These are phyloP conservation scores for Pelagophyceae sp. DNA, from an alignment of 352 stramenopile species.

Conservation along the genomic window DNA sequence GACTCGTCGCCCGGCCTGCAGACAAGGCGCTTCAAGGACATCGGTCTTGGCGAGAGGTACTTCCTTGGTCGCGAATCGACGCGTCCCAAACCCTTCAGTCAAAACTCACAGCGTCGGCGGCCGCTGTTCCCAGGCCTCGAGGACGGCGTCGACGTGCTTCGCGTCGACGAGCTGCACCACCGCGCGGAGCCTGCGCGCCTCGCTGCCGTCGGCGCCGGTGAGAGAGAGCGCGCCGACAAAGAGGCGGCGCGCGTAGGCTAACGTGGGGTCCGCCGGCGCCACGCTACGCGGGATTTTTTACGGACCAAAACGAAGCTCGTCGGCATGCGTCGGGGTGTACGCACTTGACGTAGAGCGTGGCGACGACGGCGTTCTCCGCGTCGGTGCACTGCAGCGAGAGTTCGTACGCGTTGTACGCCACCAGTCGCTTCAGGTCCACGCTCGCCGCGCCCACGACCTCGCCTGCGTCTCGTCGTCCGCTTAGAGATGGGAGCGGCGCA, in stretches of 20 bases:
- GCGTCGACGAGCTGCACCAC: background rate
- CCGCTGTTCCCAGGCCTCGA: background rate
- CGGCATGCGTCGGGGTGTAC: too few relatives aligned
- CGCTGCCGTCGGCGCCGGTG: background rate
- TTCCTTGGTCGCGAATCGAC: too few relatives aligned
- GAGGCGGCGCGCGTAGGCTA: background rate
- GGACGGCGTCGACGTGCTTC: background rate
- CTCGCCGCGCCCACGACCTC: background rate
- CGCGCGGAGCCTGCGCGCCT: background rate
- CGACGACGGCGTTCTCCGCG: too few relatives aligned
- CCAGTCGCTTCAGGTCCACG: background rate
- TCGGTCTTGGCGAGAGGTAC: too few relatives aligned
- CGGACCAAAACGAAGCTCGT: constrained; percentile 12
- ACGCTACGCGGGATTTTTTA: background rate
- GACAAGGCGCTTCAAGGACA: too few relatives aligned
- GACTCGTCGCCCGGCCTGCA: too few relatives aligned
- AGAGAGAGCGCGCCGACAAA: background rate
- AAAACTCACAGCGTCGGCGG: too few relatives aligned
- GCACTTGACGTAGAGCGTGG: background rate
- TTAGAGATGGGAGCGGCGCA: too few relatives aligned
- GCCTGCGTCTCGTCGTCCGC: too few relatives aligned
- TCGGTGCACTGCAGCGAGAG: background rate
- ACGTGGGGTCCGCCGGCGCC: background rate
- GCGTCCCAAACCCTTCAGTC: too few relatives aligned
- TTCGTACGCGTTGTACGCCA: background rate